Evolutionary conservation across 2,329 filamentous ascomycete species (phyloP), one percentile per base, ranked within the genome.

Genomic region (Cladosporium velox): DNA sequence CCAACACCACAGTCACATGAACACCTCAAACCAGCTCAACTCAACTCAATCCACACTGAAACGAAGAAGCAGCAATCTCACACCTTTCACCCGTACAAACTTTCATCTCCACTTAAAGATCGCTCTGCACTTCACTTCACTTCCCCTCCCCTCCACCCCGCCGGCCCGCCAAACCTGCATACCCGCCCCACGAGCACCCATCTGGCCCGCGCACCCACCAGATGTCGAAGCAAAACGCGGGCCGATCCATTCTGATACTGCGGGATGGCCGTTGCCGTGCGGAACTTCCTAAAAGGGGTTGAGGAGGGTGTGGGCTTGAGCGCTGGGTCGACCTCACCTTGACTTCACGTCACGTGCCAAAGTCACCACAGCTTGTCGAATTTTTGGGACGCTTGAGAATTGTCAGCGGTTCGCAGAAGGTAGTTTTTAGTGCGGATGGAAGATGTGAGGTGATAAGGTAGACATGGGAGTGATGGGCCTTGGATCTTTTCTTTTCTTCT

Each of bases 201-300:
- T 6, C 10, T 44, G 18, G 38, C 38, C 57, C 35, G 18, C 38
- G 57, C 57, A 26, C 34, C 34, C 57, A 11, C 35, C 52, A 14
- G 6, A 24, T 30, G 52, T 34, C 49, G 24, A 59, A 59, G 15
- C 35, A 30, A 28, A 28, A 30, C 57, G 34, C 34, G 57, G 57
- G 34, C 57, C 57, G 57, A 44, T 26, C 52, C 57, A 44, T 44
- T 59, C 57, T 59, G 57, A 59, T 59, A 59, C 14, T 32, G 38
- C 14, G 21, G n/a, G 10, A 18, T 38, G 21, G 35, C 35, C 35
- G 57, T 32, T 14, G 57, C 34, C 35, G 34, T 14, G 57, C 57
- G 57, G 34, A 59, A 30, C 18, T 59, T 26, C 57, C 57, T 28
- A 30, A 47, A 28, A 24, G 6, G 57, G 57, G 26, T n/a, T 8